Percentiles rank a stretch among this genome's conserved stretches.
These are phyloP conservation scores for Candida morakotiae DNA, from an alignment of 805 yeast species.

Conservation along the genomic window DNA sequence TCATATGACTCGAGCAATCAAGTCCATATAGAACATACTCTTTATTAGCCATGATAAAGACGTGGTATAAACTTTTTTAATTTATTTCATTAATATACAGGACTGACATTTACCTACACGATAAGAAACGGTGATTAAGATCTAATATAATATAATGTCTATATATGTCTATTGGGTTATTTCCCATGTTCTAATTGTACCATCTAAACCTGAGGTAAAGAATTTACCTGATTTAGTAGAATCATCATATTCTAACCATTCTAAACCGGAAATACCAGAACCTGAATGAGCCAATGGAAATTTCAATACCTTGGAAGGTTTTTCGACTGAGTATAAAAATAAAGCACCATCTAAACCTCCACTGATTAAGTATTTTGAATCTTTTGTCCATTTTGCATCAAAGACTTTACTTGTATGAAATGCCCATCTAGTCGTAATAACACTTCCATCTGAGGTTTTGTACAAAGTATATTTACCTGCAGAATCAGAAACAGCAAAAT, in stretches of 20 bases:
- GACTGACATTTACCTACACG: no score
- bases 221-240: slow-evolving; percentile 31
- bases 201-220: slow-evolving; percentile 77
- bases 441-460: slow-evolving; percentile 46
- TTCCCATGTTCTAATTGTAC: slow-evolving; percentile 73
- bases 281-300: slow-evolving; percentile 71
- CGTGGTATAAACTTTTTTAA: not conserved
- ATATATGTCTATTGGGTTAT: slow-evolving; percentile 15
- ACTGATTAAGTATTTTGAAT: slow-evolving; percentile 68
- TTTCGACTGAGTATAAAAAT: slow-evolving; percentile 71
- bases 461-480: slow-evolving; percentile 83
- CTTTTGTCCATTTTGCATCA: slow-evolving; percentile 74
- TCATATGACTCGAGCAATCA: slow-evolving; percentile 46
- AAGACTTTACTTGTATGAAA: slow-evolving; percentile 85
- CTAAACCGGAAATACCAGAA: slow-evolving; percentile 74
- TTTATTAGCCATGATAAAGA: slow-evolving; percentile 15
- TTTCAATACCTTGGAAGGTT: slow-evolving; percentile 75
- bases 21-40: slow-evolving; percentile 46
- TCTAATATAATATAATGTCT: not conserved
- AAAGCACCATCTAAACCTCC: slow-evolving; percentile 83
- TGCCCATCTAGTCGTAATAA: slow-evolving; percentile 89
- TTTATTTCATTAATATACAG: not conserved
- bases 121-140: no score
- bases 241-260: slow-evolving; percentile 53
- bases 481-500: slow-evolving; percentile 80